phyloP scores from a whole-genome alignment of 2,329 filamentous ascomycete species.

The Zopfia rhizophila region DNA sequence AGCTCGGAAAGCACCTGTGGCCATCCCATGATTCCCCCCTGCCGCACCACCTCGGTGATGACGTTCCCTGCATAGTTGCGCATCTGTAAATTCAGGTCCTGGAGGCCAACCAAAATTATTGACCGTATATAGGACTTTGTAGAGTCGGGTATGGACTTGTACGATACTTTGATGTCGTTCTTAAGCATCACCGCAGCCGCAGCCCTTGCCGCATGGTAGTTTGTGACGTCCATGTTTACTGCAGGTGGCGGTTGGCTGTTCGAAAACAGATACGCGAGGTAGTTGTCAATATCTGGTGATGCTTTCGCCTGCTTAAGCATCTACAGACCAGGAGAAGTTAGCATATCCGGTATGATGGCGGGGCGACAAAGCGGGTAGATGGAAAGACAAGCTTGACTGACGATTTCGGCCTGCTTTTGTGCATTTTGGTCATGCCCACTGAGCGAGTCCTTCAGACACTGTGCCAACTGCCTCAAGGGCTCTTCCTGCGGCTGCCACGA shows the following conservation, averaged over 20 bases:
- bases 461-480: slow-evolving; percentile 87
- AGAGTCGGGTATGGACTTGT: slow-evolving; percentile 77
- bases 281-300: slow-evolving; percentile 96
- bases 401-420: slow-evolving; percentile 89
- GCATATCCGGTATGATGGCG: slow-evolving; percentile 24
- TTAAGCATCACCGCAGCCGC: slow-evolving; percentile 95
- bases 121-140: slow-evolving; percentile 83
- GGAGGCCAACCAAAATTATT: slow-evolving; percentile 79
- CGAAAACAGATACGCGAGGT: slow-evolving; percentile 90
- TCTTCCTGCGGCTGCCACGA: slow-evolving; percentile 91
- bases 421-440: slow-evolving; percentile 81
- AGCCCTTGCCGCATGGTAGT: slow-evolving; percentile 82
- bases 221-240: slow-evolving; percentile 66
- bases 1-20: slow-evolving; percentile 88
- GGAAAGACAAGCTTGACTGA: slow-evolving; percentile 60
- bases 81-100: slow-evolving; percentile 84
- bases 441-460: slow-evolving; percentile 90
- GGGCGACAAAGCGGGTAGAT: slow-evolving; percentile 9
- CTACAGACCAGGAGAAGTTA: slow-evolving; percentile 60
- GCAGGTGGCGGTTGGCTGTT: slow-evolving; percentile 70
- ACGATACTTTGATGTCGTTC: slow-evolving; percentile 83
- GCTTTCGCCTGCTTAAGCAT: slow-evolving; percentile 91
- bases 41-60: slow-evolving; percentile 88
- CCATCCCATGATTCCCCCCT: slow-evolving; percentile 89
- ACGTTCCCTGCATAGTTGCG: slow-evolving; percentile 91